phyloP scores from a whole-genome alignment of 805 yeast species.

The Phaffomyces thermotolerans region DNA sequence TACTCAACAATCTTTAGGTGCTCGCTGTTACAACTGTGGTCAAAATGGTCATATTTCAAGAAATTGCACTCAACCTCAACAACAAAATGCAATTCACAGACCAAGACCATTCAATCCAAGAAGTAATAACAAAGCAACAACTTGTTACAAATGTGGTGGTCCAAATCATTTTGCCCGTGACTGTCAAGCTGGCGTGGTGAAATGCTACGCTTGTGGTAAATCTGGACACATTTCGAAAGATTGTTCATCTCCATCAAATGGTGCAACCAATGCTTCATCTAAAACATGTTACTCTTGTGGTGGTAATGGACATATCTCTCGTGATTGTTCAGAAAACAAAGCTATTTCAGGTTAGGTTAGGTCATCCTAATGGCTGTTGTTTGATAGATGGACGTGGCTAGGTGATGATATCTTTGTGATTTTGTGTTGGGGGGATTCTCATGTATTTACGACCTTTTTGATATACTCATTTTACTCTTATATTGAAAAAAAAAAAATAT shows the following conservation, averaged over 20 bases:
- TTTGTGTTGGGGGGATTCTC: slow-evolving; percentile 7
- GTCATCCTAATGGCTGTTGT: not conserved
- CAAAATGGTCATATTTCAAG: slow-evolving; percentile 78
- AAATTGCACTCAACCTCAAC: slow-evolving; percentile 52
- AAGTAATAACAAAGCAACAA: slow-evolving; percentile 33
- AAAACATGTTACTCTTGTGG: slow-evolving; percentile 41
- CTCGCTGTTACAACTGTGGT: slow-evolving; percentile 77
- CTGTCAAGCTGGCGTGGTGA: slow-evolving; percentile 62
- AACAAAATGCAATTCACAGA: slow-evolving; percentile 15
- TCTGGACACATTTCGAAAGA: slow-evolving; percentile 85
- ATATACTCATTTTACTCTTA: too few relatives aligned
- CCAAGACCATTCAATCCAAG: slow-evolving; percentile 12
- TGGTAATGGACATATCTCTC: slow-evolving; percentile 77
- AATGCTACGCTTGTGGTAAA: slow-evolving; percentile 91
- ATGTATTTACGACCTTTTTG: slow-evolving; percentile 13
- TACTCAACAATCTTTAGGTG: slow-evolving; percentile 43
- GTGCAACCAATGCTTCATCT: slow-evolving; percentile 27
- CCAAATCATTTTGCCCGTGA: slow-evolving; percentile 92
- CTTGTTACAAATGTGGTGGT: slow-evolving; percentile 88
- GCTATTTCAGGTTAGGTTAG: not conserved
- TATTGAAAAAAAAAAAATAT: too few relatives aligned
- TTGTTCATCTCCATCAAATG: slow-evolving; percentile 54
- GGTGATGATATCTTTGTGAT: slow-evolving; percentile 8
- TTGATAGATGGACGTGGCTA: slow-evolving; percentile 5
- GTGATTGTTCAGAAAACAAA: slow-evolving; percentile 43